Conservation (phyloP, 768 basidiomycete species). For the Clavaria fumosa region DNA sequence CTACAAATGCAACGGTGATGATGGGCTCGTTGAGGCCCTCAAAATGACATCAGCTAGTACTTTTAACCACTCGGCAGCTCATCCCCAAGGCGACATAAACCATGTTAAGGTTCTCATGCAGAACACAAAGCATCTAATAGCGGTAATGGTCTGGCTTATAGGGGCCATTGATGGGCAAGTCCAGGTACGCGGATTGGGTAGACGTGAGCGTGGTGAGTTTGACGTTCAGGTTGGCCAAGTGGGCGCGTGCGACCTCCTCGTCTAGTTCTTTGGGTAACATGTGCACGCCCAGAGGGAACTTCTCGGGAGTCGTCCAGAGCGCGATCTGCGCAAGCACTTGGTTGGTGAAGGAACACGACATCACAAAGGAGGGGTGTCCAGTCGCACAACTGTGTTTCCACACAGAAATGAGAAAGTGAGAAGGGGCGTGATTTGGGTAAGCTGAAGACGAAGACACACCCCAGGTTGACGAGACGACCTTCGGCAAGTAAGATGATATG, state of each 20-base stretch:
- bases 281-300: constrained; percentile 95
- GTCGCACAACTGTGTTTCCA: constrained; percentile 67
- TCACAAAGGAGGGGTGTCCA: constrained; percentile 98
- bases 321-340: constrained; percentile 97
- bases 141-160: constrained; percentile 35
- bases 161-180: constrained; percentile 68
- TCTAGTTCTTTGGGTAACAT: constrained; percentile 98
- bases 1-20: background rate
- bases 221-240: constrained; percentile 82
- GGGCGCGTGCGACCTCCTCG: constrained; percentile 97
- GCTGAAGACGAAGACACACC: constrained; percentile 27
- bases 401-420: constrained; percentile 1
- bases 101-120: constrained; percentile 52
- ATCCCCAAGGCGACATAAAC: constrained; percentile 18
- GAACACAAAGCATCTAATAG: constrained; percentile 32
- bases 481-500: constrained; percentile 97
- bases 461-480: constrained; percentile 97
- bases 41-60: constrained; percentile 11
- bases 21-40: constrained; percentile 25
- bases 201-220: constrained; percentile 68
- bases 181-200: constrained; percentile 81
- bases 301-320: constrained; percentile 84
- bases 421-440: constrained; percentile 1
- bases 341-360: constrained; percentile 99
- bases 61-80: too few relatives aligned